Evolutionary conservation across 2,329 filamentous ascomycete species (phyloP), one percentile per base, ranked within the genome.

Genomic region (Pseudogymnoascus verrucosus): DNA sequence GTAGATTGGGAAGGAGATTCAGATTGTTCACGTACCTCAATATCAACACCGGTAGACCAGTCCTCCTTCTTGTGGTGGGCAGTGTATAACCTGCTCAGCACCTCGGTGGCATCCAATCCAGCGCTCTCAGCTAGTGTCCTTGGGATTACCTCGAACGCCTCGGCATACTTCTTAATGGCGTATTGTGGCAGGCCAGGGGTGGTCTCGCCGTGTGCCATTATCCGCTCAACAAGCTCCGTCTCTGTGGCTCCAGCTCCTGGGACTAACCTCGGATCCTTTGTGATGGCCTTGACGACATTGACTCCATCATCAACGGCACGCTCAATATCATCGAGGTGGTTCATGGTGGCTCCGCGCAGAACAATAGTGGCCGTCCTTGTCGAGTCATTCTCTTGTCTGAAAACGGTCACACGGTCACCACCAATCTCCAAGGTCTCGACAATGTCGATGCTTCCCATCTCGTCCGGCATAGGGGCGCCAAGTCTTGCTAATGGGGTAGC

Each of bases 391-490:
- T 99, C 95, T 82, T 99, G 95, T 72, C 96, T 85, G 85, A 99
- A 99, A 65, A 99, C 93, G 44, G 95, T 99, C 65, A 99, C 96
- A 66, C 95, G 89, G 80, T 99, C 95, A 70, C 95, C 95, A 68
- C 95, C 95, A 75, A 99, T 98, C 78, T 99, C 95, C 51, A 96
- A 84, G 1, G 96, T 98, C 83, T 99, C 95, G 34, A 99, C 95
- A 64, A 99, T 78, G 75, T 99, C 95, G 67, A 99, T 87, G 71
- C 79, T 89, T 68, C 95, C 95, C 93, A 96, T 98, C 82, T 99
- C 95, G 71, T 99, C 95, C n/a, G 96, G 95, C 95, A 99, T 99
- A 51, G 95, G 95, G 14, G 96, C 95, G 68, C 95, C 95, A 59
- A 99, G 83, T 71, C 95, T 89, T 62, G 96, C 96, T 67, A 99